phyloP scores from a whole-genome alignment of 225 moss, liverwort and hornwort genomes.

The Lunularia cruciata region DNA sequence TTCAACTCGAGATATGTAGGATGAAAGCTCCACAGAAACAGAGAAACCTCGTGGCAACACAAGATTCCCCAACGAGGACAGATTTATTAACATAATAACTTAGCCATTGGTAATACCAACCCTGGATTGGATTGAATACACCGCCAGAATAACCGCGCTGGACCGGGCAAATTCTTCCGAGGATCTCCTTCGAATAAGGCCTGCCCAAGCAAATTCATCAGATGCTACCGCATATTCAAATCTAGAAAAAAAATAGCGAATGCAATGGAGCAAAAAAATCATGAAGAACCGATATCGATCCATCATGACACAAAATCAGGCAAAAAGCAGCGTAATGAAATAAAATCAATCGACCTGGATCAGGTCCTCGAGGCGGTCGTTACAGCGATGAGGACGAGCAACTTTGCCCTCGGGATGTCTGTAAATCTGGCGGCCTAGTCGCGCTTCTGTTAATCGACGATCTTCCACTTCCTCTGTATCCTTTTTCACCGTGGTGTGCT shows the following conservation, averaged over 20 bases:
- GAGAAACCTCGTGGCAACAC: too few species aligned
- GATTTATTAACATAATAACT: too few species aligned
- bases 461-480: slow-evolving; percentile 11
- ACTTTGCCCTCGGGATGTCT: slow-evolving; percentile 53
- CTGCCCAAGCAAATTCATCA: slow-evolving; percentile 36
- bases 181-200: slow-evolving; percentile 86
- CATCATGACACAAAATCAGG: not conserved
- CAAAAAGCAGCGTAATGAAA: not conserved
- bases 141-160: slow-evolving; percentile 72
- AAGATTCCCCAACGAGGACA: too few species aligned
- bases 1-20: too few species aligned
- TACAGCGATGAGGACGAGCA: slow-evolving; percentile 85
- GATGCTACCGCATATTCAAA: not conserved
- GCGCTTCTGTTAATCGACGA: slow-evolving; percentile 15
- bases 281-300: not conserved
- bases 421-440: slow-evolving; percentile 6
- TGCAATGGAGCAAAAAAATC: not conserved
- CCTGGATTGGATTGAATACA: slow-evolving; percentile 86
- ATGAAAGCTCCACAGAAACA: too few species aligned
- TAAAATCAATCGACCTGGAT: slow-evolving; percentile 54
- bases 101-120: slow-evolving; percentile 43
- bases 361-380: slow-evolving; percentile 91
- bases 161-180: slow-evolving; percentile 70
- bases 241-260: too few species aligned
- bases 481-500: slow-evolving; percentile 3